Base-by-base conservation (phyloP, 106 monocot genomes). In the Dendrobium officinale region DNA sequence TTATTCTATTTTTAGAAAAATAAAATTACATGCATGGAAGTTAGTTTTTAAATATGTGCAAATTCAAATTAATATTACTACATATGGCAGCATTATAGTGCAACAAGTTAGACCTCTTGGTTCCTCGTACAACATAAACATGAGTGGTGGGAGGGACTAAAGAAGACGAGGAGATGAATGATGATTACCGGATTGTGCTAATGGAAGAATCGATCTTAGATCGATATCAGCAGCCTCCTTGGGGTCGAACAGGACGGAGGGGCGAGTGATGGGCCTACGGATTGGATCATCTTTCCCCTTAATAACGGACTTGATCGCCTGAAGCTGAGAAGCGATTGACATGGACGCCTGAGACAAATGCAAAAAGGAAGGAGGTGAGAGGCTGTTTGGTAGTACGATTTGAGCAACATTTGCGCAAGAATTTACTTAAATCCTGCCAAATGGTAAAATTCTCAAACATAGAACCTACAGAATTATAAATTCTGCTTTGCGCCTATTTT, bases 211-310 rank as follows among this genome's bases (percentile, higher is more conserved):
- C 13, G 90, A 74, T 41, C 84, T 55, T 74, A 89, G 84, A 77
- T 98, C 94, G 80, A 92, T 85, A 72, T 98, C 98, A 40, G 98
- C 92, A 20, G 98, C 98, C 31, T 95, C 91, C 76, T 92, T 95
- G 42, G 95, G 84, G 58, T 85, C 89, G 80, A 91, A 98, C 22
- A 98, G 79, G 49, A 98, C 79, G 22, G 95, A 95, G 22, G 98
- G 98, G 29, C 92, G 92, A 13, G 88, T 92, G 42, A 85, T 10
- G 37, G 97, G 94, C 41, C 89, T 67, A 0, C 83, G 72, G 70
- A 80, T 27, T 27, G 86, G 80, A 49, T 83, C 89, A 1, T 77
- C 82, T 29, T 79, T 61, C 5, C 91, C 94, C n/a, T 67, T 78
- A 26, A 84, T 37, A 26, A 83, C 79, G 55, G 97, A 84, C 72